These are phyloP conservation scores for Crithidia fasciculata DNA, from an alignment of 208 protist genomes.

Conservation along the genomic window DNA sequence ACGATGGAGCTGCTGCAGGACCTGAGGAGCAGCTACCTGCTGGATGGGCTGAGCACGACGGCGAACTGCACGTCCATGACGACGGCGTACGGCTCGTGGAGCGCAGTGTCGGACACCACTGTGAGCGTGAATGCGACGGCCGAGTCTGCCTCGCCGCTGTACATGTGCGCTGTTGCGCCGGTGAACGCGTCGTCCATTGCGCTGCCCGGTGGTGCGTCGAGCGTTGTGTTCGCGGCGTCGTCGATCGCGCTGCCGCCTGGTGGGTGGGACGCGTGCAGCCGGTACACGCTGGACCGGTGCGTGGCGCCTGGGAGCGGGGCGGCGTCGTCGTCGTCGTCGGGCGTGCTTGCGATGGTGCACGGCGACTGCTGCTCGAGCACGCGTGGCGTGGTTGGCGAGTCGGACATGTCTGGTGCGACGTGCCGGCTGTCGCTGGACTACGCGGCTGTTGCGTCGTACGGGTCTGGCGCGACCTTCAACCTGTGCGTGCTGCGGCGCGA, in stretches of 20 bases:
- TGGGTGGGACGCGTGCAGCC: slow-evolving; percentile 41
- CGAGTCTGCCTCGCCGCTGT: background rate
- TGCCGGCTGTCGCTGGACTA: slow-evolving; percentile 47
- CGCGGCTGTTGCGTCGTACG: slow-evolving; percentile 28
- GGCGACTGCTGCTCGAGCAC: slow-evolving; percentile 56
- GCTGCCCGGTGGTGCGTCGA: no score
- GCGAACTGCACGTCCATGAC: slow-evolving; percentile 34
- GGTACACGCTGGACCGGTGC: slow-evolving; percentile 36
- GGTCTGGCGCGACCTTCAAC: slow-evolving; percentile 35
- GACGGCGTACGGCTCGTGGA: slow-evolving; percentile 54
- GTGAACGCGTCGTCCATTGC: no score
- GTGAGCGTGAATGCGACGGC: slow-evolving; percentile 49
- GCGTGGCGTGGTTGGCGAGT: slow-evolving; percentile 24
- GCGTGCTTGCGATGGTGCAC: slow-evolving; percentile 44
- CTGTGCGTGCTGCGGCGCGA: slow-evolving; percentile 60
- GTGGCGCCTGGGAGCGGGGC: slow-evolving; percentile 32
- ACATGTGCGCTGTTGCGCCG: no score
- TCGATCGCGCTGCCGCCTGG: slow-evolving; percentile 37
- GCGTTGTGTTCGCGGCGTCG: slow-evolving; percentile 35
- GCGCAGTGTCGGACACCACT: slow-evolving; percentile 21
- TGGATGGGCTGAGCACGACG: slow-evolving; percentile 57
- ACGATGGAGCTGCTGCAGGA: slow-evolving; percentile 53
- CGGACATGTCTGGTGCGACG: slow-evolving; percentile 24
- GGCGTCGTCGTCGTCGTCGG: background rate
- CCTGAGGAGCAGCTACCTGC: slow-evolving; percentile 36